Base-by-base conservation (phyloP, 352 stramenopile species). In the Phytophthora sp. region DNA sequence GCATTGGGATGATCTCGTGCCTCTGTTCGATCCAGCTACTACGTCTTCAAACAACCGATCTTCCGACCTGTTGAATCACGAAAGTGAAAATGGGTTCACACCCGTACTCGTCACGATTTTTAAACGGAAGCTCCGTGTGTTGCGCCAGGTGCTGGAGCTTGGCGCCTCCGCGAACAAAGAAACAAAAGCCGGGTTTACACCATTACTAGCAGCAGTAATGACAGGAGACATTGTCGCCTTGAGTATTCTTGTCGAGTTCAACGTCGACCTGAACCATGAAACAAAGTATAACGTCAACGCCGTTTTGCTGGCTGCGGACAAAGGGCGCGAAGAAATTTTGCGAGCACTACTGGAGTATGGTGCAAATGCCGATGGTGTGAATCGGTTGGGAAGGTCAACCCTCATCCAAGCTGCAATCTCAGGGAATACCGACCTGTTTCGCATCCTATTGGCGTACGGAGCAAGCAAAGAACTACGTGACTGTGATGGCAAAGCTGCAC, bases 11-110 rank as follows among this genome's bases (percentile, higher is more conserved):
- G 48, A 32, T 12, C 62, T 92, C 11, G 49, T 85, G 4, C 52
- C 54, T 9, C 48, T 89, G 1, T 73, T 91, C 11, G 67, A 84
- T 1, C 60, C 49, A 12, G 30, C 17, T 7, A 75, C 41, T 8
- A 1, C 28, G 3, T 50, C 53, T 17, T 63, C 45, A n/a, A 39
- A 53, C 2, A 73, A 76, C 26, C 42, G 35, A 5, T 52, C 39
- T 1, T 12, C 13, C 3, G 26, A 39, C 6, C 27, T 88, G 23
- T 35, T 84, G 11, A 75, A 90, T 21, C 59, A 84, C 15, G 78
- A 92, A 38, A 90, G 82, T 18, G 30, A 59, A 18, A 89, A 89
- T 12, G 72, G 72, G 5, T 70, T 89, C 8, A 90, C 80, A 11
- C 78, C 80, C 21, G 45, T 76, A 28, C 58, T 92, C 2, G 69